Evolutionary conservation across 495 filamentous ascomycete genomes (phyloP).

Genomic region (Podospora comata): DNA sequence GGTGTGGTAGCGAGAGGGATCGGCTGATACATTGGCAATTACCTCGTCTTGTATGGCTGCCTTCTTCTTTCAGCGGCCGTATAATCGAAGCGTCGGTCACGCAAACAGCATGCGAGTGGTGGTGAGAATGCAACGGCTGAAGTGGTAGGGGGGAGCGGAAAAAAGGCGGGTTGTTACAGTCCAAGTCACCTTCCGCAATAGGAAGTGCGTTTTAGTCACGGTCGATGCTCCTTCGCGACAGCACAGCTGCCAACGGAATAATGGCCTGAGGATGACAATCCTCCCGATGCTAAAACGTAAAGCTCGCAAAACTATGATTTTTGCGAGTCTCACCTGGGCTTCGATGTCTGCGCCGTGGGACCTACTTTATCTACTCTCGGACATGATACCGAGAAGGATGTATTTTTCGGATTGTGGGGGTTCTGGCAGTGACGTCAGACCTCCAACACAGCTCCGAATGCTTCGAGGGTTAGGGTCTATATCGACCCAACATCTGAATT

Average conservation of each 20-base stretch:
- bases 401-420: neutral
- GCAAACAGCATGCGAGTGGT: neutral
- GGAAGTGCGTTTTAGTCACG: neutral
- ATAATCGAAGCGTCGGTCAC: neutral
- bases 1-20: neutral
- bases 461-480: neutral
- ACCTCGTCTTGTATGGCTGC: neutral
- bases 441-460: too few relatives aligned
- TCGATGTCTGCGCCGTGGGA: neutral
- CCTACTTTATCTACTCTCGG: neutral
- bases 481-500: neutral
- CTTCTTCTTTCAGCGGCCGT: neutral
- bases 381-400: neutral
- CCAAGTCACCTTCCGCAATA: neutral
- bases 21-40: neutral
- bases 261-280: neutral
- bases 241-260: neutral
- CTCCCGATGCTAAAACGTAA: neutral
- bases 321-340: neutral
- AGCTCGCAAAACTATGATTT: neutral
- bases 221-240: neutral
- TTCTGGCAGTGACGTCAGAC: neutral
- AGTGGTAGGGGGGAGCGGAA: neutral
- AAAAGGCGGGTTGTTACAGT: neutral
- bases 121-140: neutral